Evolutionary conservation across 176 grass and related monocot genomes (phyloP).

Genomic region (Rhynchospora breviuscula): DNA sequence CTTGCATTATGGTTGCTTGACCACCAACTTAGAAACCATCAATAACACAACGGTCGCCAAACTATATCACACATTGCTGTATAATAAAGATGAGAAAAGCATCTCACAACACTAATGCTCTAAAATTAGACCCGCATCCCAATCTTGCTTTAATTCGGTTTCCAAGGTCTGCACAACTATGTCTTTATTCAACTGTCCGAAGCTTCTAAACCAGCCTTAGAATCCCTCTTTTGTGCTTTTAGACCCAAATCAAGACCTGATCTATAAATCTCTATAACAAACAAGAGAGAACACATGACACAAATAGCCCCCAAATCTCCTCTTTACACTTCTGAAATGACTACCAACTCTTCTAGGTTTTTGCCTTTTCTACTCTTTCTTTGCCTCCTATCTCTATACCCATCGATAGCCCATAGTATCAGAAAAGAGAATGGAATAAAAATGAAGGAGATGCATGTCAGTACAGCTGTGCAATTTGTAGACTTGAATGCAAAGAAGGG

Average conservation of each 20-base stretch:
- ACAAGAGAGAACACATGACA: neutral
- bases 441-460: neutral
- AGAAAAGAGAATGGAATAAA: neutral
- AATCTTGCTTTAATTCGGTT: constrained; percentile 9
- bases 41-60: neutral
- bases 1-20: neutral
- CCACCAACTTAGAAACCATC: neutral
- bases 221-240: constrained; percentile 9
- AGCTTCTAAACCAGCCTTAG: constrained; percentile 26
- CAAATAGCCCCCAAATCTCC: neutral
- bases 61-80: neutral
- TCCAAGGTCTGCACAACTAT: neutral
- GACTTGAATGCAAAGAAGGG: neutral
- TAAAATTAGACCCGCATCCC: neutral
- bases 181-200: constrained; percentile 10
- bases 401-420: neutral
- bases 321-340: constrained; percentile 10
- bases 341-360: neutral
- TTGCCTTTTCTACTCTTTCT: constrained; percentile 10
- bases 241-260: constrained; percentile 6
- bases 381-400: neutral
- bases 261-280: constrained; percentile 2
- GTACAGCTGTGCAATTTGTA: neutral
- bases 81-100: neutral
- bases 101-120: neutral